Percentiles rank a stretch among this genome's conserved stretches.
Evolutionary conservation across 2,329 filamentous ascomycete species (phyloP).

Genomic region (Cadophora gregata): DNA sequence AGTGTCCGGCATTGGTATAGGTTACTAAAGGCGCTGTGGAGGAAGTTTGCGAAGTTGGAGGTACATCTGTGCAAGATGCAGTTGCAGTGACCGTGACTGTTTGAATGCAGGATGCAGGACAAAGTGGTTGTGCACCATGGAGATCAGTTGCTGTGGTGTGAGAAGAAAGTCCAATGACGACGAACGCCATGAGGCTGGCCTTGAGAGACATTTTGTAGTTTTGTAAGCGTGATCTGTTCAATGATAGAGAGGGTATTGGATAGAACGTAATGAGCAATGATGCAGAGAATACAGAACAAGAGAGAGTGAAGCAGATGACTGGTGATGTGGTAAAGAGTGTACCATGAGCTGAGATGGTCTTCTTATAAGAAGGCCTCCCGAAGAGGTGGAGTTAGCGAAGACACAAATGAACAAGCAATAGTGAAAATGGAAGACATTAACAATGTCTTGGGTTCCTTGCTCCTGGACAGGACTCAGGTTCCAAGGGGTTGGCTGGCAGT

Average conservation of each 20-base stretch:
- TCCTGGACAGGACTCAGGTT: neutral
- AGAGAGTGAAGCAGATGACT: neutral
- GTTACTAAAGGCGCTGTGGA: neutral
- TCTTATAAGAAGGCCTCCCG: neutral
- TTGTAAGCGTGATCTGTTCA: neutral
- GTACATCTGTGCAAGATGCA: neutral
- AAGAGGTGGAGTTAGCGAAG: neutral
- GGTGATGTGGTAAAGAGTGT: neutral
- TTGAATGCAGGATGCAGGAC: neutral
- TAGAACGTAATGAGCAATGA: neutral
- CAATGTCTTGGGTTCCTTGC: neutral
- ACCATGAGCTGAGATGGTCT: neutral
- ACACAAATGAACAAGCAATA: neutral
- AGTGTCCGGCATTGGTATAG: neutral
- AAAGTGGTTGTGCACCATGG: neutral
- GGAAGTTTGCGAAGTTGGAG: neutral
- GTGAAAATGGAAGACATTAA: neutral
- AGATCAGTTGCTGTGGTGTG: neutral
- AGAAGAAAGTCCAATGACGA: neutral
- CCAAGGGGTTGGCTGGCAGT: neutral
- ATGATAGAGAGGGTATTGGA: neutral
- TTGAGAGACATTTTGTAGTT: neutral
- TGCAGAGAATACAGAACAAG: neutral
- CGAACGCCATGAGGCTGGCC: neutral
- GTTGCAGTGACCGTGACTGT: conserved; percentile 1